These are phyloP conservation scores for Sphagnum fallax DNA, from an alignment of 228 moss, liverwort and hornwort species.

Conservation along the genomic window DNA sequence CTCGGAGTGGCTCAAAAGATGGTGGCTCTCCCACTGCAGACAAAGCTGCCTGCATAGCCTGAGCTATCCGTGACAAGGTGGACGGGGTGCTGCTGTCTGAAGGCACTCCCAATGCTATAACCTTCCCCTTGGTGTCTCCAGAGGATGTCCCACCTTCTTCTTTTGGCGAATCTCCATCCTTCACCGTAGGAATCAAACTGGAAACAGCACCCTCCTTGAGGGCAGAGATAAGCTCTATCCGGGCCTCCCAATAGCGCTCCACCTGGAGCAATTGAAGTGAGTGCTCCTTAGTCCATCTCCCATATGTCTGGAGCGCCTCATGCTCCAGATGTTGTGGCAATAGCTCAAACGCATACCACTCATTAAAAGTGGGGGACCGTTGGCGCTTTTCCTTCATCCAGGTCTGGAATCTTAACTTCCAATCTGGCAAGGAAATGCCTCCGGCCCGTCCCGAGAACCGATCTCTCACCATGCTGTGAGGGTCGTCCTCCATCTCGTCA, in stretches of 20 bases:
- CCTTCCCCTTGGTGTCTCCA: not conserved
- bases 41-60: not conserved
- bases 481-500: not conserved
- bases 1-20: not conserved
- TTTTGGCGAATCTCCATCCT: not conserved
- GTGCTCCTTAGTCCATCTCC: not conserved
- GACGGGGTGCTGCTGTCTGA: not conserved
- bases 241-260: not conserved
- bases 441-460: too few relatives aligned
- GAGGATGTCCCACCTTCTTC: not conserved
- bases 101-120: not conserved
- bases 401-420: not conserved
- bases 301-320: not conserved
- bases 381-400: constrained; percentile 1
- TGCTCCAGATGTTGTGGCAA: constrained; percentile 1
- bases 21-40: not conserved
- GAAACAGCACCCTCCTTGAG: not conserved
- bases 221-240: not conserved
- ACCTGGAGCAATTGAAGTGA: not conserved
- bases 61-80: not conserved
- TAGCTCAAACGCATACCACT: constrained; percentile 3
- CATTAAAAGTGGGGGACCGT: not conserved
- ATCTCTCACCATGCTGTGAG: too few relatives aligned
- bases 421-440: not conserved
- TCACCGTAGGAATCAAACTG: not conserved